phyloP scores from a whole-genome alignment of 768 basidiomycete genomes.

The Kwoniella newhampshirensis region DNA sequence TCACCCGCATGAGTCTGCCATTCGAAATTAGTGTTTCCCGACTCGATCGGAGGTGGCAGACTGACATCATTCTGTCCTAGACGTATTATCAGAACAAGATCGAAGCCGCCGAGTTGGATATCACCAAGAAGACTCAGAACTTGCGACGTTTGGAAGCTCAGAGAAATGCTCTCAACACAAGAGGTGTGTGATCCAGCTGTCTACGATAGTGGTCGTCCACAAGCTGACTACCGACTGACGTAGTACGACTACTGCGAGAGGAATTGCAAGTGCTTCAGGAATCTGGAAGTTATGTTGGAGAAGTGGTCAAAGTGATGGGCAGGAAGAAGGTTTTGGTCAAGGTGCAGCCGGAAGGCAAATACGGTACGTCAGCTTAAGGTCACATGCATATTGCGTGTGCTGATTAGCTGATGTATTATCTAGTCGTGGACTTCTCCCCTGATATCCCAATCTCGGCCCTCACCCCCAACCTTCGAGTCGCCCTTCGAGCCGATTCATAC shows the following conservation, averaged over 20 bases:
- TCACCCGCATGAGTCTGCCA: too few species aligned
- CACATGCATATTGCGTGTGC: too few species aligned
- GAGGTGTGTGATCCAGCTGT: constrained; percentile 61
- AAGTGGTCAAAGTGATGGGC: constrained; percentile 97
- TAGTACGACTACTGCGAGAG: constrained; percentile 85
- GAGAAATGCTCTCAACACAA: constrained; percentile 91
- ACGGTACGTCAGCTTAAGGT: constrained; percentile 74
- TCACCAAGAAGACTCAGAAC: constrained; percentile 96
- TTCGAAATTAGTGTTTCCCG: too few species aligned
- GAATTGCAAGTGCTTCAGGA: constrained; percentile 91
- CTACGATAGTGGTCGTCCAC: not conserved
- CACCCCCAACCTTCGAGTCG: constrained; percentile 84
- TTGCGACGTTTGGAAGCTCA: constrained; percentile 92
- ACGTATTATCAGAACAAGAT: constrained; percentile 96
- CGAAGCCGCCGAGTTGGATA: constrained; percentile 83
- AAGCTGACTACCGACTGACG: constrained; percentile 5
- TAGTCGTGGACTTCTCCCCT: constrained; percentile 89
- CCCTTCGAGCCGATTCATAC: constrained; percentile 93
- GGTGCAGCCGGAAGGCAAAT: constrained; percentile 98
- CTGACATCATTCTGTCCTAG: constrained; percentile 54
- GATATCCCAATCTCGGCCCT: constrained; percentile 78
- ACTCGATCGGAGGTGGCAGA: not conserved
- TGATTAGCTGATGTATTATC: not conserved
- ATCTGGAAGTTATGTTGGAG: constrained; percentile 95
- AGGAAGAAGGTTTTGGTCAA: constrained; percentile 98